Evolutionary conservation across 2,329 filamentous ascomycete species (phyloP).

Genomic region (Phaeosphaeriaceae sp.): DNA sequence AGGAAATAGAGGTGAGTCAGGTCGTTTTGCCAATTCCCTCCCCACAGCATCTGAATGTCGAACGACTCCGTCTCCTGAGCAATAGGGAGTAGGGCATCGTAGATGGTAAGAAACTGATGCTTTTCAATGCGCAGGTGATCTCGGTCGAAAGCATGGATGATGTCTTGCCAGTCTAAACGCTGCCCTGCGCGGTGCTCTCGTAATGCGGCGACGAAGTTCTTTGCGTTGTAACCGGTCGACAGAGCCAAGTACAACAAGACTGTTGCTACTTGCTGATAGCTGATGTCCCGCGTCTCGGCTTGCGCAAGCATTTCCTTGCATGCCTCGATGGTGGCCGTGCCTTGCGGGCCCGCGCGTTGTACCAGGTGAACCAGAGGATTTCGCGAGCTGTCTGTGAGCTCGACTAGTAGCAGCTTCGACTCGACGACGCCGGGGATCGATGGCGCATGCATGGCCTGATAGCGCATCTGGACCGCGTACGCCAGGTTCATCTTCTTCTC

Average conservation of each 20-base stretch:
- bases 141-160: conserved; percentile 83
- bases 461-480: conserved; percentile 69
- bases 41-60: conserved; percentile 90
- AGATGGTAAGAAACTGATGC: conserved; percentile 81
- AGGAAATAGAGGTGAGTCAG: conserved; percentile 95
- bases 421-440: conserved; percentile 74
- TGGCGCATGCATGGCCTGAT: conserved; percentile 68
- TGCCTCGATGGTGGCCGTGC: conserved; percentile 78
- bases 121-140: conserved; percentile 78
- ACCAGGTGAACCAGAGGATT: conserved; percentile 71
- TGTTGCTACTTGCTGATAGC: conserved; percentile 81
- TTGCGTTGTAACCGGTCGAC: conserved; percentile 70
- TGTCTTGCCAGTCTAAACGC: conserved; percentile 70
- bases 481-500: conserved; percentile 73
- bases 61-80: conserved; percentile 70
- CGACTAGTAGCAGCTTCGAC: conserved; percentile 73
- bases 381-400: conserved; percentile 68
- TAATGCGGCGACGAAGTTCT: conserved; percentile 69
- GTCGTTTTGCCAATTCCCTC: conserved; percentile 83
- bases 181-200: conserved; percentile 63
- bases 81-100: conserved; percentile 77
- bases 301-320: conserved; percentile 67
- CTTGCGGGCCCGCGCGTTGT: conserved; percentile 75
- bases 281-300: conserved; percentile 70
- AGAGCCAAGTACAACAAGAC: conserved; percentile 77